Evolutionary conservation across 495 filamentous ascomycete genomes (phyloP).

Genomic region (Penicillium mononematosum): DNA sequence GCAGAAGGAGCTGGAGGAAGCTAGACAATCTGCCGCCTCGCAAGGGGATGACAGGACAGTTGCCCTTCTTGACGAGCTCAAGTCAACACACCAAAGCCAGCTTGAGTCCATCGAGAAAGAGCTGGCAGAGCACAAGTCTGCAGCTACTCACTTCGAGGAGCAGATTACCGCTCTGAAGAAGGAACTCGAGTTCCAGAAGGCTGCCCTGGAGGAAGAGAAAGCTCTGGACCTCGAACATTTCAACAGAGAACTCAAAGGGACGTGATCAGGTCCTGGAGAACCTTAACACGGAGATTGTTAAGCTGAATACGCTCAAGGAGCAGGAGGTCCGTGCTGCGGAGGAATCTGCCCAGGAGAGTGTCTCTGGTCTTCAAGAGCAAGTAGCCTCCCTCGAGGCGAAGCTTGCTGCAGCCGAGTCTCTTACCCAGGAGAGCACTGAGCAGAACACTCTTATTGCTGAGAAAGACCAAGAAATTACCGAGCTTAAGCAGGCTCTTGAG

Average conservation of each 20-base stretch:
- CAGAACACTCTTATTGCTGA: conserved; percentile 32
- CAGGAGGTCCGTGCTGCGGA: conserved; percentile 45
- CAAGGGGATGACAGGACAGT: conserved; percentile 39
- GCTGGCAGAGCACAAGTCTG: conserved; percentile 37
- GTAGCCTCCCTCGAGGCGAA: conserved; percentile 40
- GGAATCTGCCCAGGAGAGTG: conserved; percentile 35
- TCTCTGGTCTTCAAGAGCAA: conserved; percentile 37
- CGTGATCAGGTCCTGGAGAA: conserved; percentile 45
- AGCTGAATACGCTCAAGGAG: conserved; percentile 40
- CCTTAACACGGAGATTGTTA: conserved; percentile 44
- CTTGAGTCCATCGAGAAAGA: conserved; percentile 41
- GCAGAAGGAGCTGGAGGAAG: conserved; percentile 42
- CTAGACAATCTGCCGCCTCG: conserved; percentile 35
- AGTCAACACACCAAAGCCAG: conserved; percentile 39
- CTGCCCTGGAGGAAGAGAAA: conserved; percentile 41
- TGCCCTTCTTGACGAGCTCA: conserved; percentile 40
- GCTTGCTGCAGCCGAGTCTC: conserved; percentile 37
- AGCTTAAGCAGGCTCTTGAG: conserved; percentile 38
- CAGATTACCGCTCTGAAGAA: conserved; percentile 41
- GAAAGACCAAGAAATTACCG: conserved; percentile 41
- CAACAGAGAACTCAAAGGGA: conserved; percentile 41
- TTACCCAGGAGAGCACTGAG: conserved; percentile 29
- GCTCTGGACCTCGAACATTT: conserved; percentile 39
- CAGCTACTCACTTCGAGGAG: conserved; percentile 36
- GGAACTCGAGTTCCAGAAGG: conserved; percentile 39